Conservation (phyloP, 345 rosid genomes). For the Crucihimalaya himalaica region DNA sequence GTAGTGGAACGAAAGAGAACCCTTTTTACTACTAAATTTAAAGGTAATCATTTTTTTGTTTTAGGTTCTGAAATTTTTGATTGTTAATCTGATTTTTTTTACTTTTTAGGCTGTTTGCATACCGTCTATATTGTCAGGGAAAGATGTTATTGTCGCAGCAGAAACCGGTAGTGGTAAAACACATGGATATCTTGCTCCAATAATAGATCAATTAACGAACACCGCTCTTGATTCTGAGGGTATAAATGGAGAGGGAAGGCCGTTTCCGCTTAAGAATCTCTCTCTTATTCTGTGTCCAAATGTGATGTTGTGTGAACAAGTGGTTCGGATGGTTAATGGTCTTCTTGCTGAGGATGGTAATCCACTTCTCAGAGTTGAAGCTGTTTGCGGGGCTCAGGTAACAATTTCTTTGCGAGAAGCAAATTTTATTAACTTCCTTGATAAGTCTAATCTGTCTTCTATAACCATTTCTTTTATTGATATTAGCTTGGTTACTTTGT, state of each 20-base stretch:
- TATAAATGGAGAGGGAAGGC: conserved; percentile 14
- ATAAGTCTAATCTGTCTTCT: background rate
- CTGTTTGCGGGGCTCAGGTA: conserved; percentile 87
- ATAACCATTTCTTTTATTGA: background rate
- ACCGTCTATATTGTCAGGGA: conserved; percentile 73
- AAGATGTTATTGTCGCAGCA: conserved; percentile 89
- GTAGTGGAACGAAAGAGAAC: background rate
- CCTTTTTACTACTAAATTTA: background rate
- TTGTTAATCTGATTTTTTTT: conserved; percentile 16
- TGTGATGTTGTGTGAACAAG: conserved; percentile 87
- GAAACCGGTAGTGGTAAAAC: conserved; percentile 99
- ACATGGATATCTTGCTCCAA: conserved; percentile 75
- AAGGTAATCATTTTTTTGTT: background rate
- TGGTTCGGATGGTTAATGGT: conserved; percentile 81
- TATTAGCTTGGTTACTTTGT: background rate
- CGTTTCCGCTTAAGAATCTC: conserved; percentile 26
- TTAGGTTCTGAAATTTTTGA: background rate
- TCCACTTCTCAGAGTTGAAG: conserved; percentile 63
- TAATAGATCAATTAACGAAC: conserved; percentile 56
- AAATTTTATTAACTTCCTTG: background rate
- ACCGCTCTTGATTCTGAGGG: conserved; percentile 24
- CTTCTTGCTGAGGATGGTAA: conserved; percentile 64
- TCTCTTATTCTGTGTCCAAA: conserved; percentile 91
- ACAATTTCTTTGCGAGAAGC: background rate
- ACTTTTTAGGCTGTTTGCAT: conserved; percentile 62